phyloP scores from a whole-genome alignment of 2,329 filamentous ascomycete species.

The Aureobasidium uvarum region DNA sequence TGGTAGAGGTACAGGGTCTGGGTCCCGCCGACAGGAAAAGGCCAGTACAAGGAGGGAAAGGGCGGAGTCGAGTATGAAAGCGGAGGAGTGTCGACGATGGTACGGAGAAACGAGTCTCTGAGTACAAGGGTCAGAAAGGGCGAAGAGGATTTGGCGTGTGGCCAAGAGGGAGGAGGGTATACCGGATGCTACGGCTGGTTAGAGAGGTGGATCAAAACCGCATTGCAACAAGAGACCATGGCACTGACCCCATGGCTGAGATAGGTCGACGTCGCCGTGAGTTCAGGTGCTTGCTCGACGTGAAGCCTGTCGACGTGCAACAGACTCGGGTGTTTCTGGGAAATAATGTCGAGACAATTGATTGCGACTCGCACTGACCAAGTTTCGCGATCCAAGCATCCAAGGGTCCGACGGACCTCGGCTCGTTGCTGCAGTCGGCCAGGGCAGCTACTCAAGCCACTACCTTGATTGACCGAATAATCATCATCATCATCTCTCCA shows the following conservation, averaged over 20 bases:
- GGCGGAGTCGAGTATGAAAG: constrained; percentile 64
- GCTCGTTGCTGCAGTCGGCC: background rate
- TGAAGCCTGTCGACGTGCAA: background rate
- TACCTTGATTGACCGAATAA: too few species aligned
- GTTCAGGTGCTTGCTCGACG: background rate
- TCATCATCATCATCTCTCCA: too few species aligned
- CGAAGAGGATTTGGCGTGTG: background rate
- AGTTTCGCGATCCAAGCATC: background rate
- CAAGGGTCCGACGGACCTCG: background rate
- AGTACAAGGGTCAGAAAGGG: background rate
- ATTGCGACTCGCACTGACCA: background rate
- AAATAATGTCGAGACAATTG: background rate
- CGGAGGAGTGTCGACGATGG: constrained; percentile 49
- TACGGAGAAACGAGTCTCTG: constrained; percentile 43
- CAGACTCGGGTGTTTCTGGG: background rate
- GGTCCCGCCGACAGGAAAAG: constrained; percentile 57
- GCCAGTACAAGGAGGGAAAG: constrained; percentile 83
- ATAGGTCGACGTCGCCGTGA: background rate
- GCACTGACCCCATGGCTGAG: constrained; percentile 12
- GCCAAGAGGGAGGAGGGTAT: background rate
- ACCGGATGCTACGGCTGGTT: constrained; percentile 16
- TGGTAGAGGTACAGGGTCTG: constrained; percentile 67
- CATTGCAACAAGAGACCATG: background rate
- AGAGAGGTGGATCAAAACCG: background rate
- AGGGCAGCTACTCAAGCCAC: background rate